phyloP scores from a whole-genome alignment of 2,329 filamentous ascomycete genomes.

The Colletotrichum caudatum region DNA sequence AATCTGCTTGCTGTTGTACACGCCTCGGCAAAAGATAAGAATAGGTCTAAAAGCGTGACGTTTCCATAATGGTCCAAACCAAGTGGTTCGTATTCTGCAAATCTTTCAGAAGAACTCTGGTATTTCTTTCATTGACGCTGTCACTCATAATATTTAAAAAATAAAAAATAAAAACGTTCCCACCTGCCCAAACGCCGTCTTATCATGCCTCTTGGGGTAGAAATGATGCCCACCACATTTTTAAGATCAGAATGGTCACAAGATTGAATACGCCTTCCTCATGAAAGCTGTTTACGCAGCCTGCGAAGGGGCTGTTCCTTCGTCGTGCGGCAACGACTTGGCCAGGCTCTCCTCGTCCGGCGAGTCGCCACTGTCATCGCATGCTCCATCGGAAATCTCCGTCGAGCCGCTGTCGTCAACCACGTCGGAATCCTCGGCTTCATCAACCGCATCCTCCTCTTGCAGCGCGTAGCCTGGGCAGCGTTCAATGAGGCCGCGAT shows the following conservation, averaged over 20 bases:
- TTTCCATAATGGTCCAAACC: not conserved
- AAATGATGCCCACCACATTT: constrained; percentile 36
- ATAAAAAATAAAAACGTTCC: constrained; percentile 10
- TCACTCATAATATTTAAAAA: constrained; percentile 31
- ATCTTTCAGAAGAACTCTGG: constrained; percentile 25
- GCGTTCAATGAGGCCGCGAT: constrained; percentile 83
- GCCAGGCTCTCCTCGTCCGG: constrained; percentile 40
- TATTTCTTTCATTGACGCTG: constrained; percentile 41
- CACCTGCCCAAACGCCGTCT: constrained; percentile 37
- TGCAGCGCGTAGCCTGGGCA: constrained; percentile 68
- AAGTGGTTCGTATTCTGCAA: not conserved
- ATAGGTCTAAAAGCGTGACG: no score
- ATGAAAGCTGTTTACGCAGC: constrained; percentile 2
- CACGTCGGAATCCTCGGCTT: constrained; percentile 49
- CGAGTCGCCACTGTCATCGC: constrained; percentile 43
- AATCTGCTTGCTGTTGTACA: not conserved
- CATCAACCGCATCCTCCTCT: constrained; percentile 49
- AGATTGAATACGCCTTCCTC: constrained; percentile 2
- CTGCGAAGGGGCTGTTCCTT: constrained; percentile 8
- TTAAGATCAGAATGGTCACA: constrained; percentile 20
- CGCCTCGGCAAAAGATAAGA: not conserved
- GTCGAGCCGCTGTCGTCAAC: constrained; percentile 52
- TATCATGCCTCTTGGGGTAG: constrained; percentile 38
- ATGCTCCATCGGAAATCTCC: constrained; percentile 45
- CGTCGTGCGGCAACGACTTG: constrained; percentile 26